Conservation (phyloP, 1,284 basidiomycete genomes). For the Ustilago loliicola region DNA sequence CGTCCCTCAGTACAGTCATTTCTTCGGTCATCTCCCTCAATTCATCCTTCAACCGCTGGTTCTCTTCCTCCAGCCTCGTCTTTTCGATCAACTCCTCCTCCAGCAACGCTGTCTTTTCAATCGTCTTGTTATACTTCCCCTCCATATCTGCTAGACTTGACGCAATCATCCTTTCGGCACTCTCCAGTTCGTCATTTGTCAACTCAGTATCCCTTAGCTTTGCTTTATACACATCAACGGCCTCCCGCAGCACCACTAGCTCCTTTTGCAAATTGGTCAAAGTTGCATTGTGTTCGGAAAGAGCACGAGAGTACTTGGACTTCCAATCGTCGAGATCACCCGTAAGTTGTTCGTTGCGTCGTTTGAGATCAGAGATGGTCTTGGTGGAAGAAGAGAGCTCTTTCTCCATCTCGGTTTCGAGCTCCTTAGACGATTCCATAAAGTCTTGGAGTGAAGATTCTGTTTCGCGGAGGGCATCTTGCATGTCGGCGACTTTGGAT, state of each 20-base stretch:
- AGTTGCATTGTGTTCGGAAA: conserved; percentile 63
- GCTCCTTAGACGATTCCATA: conserved; percentile 66
- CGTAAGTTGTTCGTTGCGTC: conserved; percentile 57
- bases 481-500: conserved; percentile 60
- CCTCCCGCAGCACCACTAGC: conserved; percentile 55
- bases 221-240: conserved; percentile 65
- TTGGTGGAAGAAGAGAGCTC: conserved; percentile 56
- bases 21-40: conserved; percentile 89
- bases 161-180: conserved; percentile 78
- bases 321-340: conserved; percentile 68
- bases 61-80: conserved; percentile 88
- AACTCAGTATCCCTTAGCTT: conserved; percentile 68
- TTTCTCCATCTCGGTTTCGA: conserved; percentile 68
- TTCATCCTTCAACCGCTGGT: conserved; percentile 92
- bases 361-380: conserved; percentile 52
- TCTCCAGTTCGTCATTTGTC: conserved; percentile 69
- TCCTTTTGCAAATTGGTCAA: conserved; percentile 63
- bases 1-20: conserved; percentile 82
- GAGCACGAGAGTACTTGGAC: conserved; percentile 63
- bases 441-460: conserved; percentile 65
- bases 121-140: conserved; percentile 85
- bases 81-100: conserved; percentile 97
- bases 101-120: conserved; percentile 96
- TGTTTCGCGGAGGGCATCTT: conserved; percentile 62
- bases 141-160: conserved; percentile 93